Evolutionary conservation across 306 rosid genomes (phyloP).

Genomic region (Medicago ruthenica): DNA sequence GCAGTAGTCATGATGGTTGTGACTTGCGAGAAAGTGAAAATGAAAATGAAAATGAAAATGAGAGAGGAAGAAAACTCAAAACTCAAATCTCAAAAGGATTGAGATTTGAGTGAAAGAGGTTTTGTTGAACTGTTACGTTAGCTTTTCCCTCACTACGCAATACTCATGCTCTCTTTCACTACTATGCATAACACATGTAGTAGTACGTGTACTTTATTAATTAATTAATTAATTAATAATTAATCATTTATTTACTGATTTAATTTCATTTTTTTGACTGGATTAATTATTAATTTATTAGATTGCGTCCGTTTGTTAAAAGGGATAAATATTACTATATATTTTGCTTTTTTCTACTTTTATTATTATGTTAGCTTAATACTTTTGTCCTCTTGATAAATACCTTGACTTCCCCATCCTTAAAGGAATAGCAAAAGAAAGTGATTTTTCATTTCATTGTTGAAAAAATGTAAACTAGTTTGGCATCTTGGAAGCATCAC

Average conservation of each 20-base stretch:
- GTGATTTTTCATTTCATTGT: too few relatives aligned
- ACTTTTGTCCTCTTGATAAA: too few relatives aligned
- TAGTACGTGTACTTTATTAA: not conserved
- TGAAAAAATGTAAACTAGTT: too few relatives aligned
- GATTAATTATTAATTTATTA: not conserved
- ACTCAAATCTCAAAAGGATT: slow-evolving; percentile 22
- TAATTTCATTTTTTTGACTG: too few relatives aligned
- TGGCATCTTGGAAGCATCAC: too few relatives aligned
- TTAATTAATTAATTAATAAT: too few relatives aligned
- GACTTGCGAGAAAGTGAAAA: slow-evolving; percentile 30
- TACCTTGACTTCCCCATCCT: too few relatives aligned
- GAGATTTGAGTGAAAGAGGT: slow-evolving; percentile 38
- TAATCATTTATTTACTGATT: too few relatives aligned
- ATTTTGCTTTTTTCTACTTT: too few relatives aligned
- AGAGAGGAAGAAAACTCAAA: slow-evolving; percentile 44
- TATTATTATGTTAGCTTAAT: not conserved
- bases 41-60: slow-evolving; percentile 14
- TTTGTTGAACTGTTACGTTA: slow-evolving; percentile 24
- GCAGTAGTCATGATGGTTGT: slow-evolving; percentile 64
- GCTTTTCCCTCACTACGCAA: not conserved
- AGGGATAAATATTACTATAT: too few relatives aligned
- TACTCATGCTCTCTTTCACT: not conserved
- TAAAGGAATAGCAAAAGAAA: too few relatives aligned
- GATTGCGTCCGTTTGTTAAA: not conserved
- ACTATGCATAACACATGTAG: not conserved